Evolutionary conservation across 345 rosid species (phyloP), one percentile per base, ranked within the genome.

Genomic region (Anastatica hierochuntica): DNA sequence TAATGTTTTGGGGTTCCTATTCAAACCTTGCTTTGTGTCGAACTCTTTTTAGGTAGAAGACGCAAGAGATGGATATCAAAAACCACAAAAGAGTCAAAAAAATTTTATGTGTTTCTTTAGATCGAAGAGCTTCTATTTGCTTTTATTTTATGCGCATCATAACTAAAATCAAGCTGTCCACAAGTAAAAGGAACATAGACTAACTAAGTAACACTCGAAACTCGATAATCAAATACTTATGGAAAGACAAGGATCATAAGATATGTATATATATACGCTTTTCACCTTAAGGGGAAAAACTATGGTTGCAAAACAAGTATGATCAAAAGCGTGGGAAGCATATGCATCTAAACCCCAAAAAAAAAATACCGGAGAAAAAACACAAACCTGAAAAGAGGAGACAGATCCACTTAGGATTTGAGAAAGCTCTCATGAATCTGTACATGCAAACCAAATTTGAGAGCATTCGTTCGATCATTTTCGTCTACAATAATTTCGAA

Each of bases 381-480:
- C 5, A 21, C 15, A 46, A 15, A 55, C 62, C 69, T 64, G 56
- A 33, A 50, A 40, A 55, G 6, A 43, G 45, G 26, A 63, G 49
- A 46, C 26, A 62, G 30, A 29, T 63, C 55, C 36, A 14, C n/a
- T 14, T 1, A 38, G 38, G 27, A 39, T 14, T 18, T n/a, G 23
- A 12, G 14, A 49, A 42, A 34, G 4, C 30, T 38, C 53, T 21
- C 52, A 8, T 47, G 10, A 52, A 49, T 53, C 68, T 63, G 61
- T 26, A 46, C 61, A 63, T 54, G 61, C 68, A 63, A 30, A 46
- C 38, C 27, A 29, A 19, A 20, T 14, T 26, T 20, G 13, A 15
- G 24, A 18, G 3, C 20, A 49, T 14, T 19, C 30, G n/a, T n/a
- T n/a, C n/a, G n/a, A 50, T 34, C 29, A 24, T 35, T 26, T 23